These are phyloP conservation scores for Middelhovenomyces tepae DNA, from an alignment of 805 yeast genomes.

Conservation along the genomic window DNA sequence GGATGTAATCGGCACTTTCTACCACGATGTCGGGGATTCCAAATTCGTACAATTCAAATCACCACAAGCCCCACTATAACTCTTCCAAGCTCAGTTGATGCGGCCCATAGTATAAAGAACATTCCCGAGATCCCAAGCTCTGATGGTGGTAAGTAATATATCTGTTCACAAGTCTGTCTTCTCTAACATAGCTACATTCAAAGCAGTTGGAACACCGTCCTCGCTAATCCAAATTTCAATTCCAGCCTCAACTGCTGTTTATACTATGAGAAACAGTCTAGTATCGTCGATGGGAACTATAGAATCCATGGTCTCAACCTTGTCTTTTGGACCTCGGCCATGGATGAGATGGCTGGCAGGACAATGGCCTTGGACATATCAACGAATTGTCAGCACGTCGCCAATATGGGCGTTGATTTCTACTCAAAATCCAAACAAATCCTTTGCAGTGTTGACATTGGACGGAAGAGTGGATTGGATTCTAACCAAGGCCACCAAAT, in stretches of 20 bases:
- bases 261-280: slow-evolving; percentile 32
- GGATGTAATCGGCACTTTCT: no score
- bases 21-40: no score
- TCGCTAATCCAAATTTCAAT: slow-evolving; percentile 32
- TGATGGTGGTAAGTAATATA: slow-evolving; percentile 6
- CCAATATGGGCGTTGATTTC: slow-evolving; percentile 24
- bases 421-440: slow-evolving; percentile 15
- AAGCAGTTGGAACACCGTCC: slow-evolving; percentile 12
- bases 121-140: no score
- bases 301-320: slow-evolving; percentile 13
- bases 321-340: slow-evolving; percentile 4
- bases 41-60: no score
- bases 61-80: no score
- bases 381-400: slow-evolving; percentile 21
- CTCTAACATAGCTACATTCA: slow-evolving; percentile 6
- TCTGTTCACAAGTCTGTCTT: background rate
- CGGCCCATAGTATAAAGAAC: no score
- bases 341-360: slow-evolving; percentile 5
- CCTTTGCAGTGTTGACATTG: slow-evolving; percentile 32
- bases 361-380: slow-evolving; percentile 7
- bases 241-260: slow-evolving; percentile 33
- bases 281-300: slow-evolving; percentile 36
- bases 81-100: no score
- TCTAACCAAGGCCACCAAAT: slow-evolving; percentile 29
- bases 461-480: slow-evolving; percentile 37